Base-by-base conservation (phyloP, 768 basidiomycete genomes). In the Leccinellum albellum region DNA sequence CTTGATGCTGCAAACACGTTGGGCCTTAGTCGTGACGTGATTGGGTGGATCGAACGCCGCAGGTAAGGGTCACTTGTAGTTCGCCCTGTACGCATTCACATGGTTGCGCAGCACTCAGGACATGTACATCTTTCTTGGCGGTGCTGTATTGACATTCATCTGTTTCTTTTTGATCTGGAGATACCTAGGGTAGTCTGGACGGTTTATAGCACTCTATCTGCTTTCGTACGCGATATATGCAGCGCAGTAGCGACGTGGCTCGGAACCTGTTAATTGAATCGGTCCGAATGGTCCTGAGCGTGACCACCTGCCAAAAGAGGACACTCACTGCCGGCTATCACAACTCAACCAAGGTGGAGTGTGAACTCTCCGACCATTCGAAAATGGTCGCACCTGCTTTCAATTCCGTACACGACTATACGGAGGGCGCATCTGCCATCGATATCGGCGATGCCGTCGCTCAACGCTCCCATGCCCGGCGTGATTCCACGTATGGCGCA, bases 31-130 rank as follows among this genome's bases (percentile, higher is more conserved):
- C 81, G 94, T 58, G 83, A 96, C 68, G 95, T 96, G 32, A 98
- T 99, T 71, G 87, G 91, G 7, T 99, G 95, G 93, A 95, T 99
- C 62, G 97, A 99, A 69, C 82, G 87, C 60, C 79, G 97, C 72
- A 97, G 92, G 94, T 93, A 60, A 59, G 59, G 9, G 57, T 44
- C 52, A 35, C 46, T 51, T 15, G 23, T 17, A 37, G 2, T 29
- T 40, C 4, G n/a, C 23, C 47, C 45, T 51, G 57, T 45, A 23
- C 15, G 9, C 5, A 20, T 33, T 66, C 35, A 70, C 67, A 33
- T 33, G 51, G 47, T 53, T 24, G 32, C 44, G 10, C 70, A 96
- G 95, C 68, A 94, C 88, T 44, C 95, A 96, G 70, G 96, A 99
- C 69, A 92, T 88, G 79, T 95, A 92, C 62, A 95, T 99, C 60